Conservation (phyloP, 2,329 filamentous ascomycete species). For the Tolypocladium paradoxum region DNA sequence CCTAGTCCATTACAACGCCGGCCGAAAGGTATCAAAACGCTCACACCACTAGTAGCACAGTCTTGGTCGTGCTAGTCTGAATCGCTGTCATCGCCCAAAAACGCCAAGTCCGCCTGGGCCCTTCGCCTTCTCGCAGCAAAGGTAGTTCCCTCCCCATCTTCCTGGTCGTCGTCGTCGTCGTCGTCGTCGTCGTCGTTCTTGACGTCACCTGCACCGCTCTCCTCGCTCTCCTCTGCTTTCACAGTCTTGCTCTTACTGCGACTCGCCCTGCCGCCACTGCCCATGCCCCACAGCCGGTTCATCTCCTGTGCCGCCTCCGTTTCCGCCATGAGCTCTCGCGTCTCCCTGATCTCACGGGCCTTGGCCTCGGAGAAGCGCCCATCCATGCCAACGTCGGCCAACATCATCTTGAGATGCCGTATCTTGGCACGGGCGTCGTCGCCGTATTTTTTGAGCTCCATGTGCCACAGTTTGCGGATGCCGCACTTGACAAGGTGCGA, state of each 20-base stretch:
- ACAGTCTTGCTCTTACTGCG: slow-evolving; percentile 20
- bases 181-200: slow-evolving; percentile 14
- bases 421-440: slow-evolving; percentile 71
- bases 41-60: too few species aligned
- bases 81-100: slow-evolving; percentile 60
- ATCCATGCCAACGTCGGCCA: slow-evolving; percentile 75
- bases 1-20: background rate
- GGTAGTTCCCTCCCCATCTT: slow-evolving; percentile 18
- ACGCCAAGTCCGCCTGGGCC: slow-evolving; percentile 46
- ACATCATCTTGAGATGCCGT: slow-evolving; percentile 65
- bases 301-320: slow-evolving; percentile 77
- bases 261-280: slow-evolving; percentile 29
- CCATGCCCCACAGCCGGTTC: slow-evolving; percentile 63
- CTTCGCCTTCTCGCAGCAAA: slow-evolving; percentile 35
- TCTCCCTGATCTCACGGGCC: slow-evolving; percentile 78
- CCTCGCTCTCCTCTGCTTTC: slow-evolving; percentile 21
- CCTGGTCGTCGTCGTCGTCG: slow-evolving; percentile 18
- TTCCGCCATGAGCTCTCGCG: slow-evolving; percentile 73
- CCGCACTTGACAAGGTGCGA: slow-evolving; percentile 82
- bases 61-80: slow-evolving; percentile 32
- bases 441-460: slow-evolving; percentile 66
- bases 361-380: slow-evolving; percentile 79
- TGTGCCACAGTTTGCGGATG: slow-evolving; percentile 81
- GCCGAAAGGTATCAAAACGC: background rate
- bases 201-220: slow-evolving; percentile 13